These are phyloP conservation scores for Candida easanensis DNA, from an alignment of 805 yeast species.

Conservation along the genomic window DNA sequence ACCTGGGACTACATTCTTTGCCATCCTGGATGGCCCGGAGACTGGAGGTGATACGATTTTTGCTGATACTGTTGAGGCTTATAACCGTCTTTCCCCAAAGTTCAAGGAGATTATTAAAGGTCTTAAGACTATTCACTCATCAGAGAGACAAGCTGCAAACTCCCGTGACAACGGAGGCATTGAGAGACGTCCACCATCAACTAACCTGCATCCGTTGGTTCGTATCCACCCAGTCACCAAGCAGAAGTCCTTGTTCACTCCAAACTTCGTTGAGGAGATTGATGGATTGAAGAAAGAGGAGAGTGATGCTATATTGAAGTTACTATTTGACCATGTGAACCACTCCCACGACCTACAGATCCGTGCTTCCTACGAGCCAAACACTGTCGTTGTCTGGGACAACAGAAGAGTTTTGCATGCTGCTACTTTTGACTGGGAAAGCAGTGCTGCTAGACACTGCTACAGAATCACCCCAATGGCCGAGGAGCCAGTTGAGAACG, in stretches of 20 bases:
- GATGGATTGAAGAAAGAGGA: constrained; percentile 74
- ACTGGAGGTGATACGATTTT: constrained; percentile 80
- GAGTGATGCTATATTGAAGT: constrained; percentile 55
- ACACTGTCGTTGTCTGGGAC: constrained; percentile 75
- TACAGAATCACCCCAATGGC: constrained; percentile 72
- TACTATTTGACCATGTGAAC: constrained; percentile 53
- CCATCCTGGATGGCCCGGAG: constrained; percentile 57
- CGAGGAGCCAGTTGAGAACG: constrained; percentile 61
- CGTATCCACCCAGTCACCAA: constrained; percentile 75
- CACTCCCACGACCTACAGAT: constrained; percentile 60
- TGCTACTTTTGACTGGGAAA: constrained; percentile 70
- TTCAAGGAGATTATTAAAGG: constrained; percentile 58
- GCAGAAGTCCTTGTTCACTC: constrained; percentile 55
- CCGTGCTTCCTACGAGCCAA: constrained; percentile 69
- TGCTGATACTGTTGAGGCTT: constrained; percentile 69
- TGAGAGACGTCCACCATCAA: constrained; percentile 62
- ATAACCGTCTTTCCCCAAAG: constrained; percentile 64
- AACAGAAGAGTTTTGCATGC: constrained; percentile 70
- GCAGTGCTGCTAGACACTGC: constrained; percentile 66
- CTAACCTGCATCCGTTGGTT: constrained; percentile 60
- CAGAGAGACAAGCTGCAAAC: constrained; percentile 64
- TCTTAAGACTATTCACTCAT: constrained; percentile 66
- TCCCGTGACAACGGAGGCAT: constrained; percentile 56
- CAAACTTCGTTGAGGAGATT: constrained; percentile 63
- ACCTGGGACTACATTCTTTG: constrained; percentile 67